Evolutionary conservation across 306 rosid genomes (phyloP), one percentile per base, ranked within the genome.

Genomic region (Spatholobus suberectus): DNA sequence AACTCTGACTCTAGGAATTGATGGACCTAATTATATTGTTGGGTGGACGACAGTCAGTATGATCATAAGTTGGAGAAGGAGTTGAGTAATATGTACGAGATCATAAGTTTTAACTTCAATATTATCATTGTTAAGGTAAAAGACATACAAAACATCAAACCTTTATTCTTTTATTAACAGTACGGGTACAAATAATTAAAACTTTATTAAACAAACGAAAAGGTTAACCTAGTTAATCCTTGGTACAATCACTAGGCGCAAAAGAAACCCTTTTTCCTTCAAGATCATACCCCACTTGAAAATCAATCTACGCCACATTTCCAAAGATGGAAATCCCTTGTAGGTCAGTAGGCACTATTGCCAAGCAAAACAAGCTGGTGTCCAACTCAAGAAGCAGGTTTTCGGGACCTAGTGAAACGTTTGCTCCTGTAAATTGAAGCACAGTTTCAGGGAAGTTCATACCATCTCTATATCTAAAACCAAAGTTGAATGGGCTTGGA

Each of bases 231-330:
- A 43, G 0, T n/a, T n/a, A n/a, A n/a, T n/a, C n/a, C 5, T 12
- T 58, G 3, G 66, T 11, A 9, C 66, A 58, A 58, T 57, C 65
- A 9, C 34, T 57, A 3, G 65, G 65, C 8, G 65, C 74, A 65
- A 78, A 78, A 18, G 75, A 47, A 47, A 78, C 65, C 11, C 21
- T 65, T 18, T 47, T 32, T 9, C 49, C 82, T 49, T 49, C 15
- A 78, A 78, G 20, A 78, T 78, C 65, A 8, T 78, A 78, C 74
- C 18, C 74, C 63, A 78, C 82, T 1, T 47, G 75, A 29, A 78
- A 55, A 49, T 78, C 2, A 47, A 78, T 7, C 66, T 78, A 75
- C 0, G 75, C 82, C 37, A 47, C 1, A 51, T 66, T 78, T 66
- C 82, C 82, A 32, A 66, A 34, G 10, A 78, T 13, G 26, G 38